Conservation (phyloP, 1,139 yeast genomes). For the Candida anutae region DNA sequence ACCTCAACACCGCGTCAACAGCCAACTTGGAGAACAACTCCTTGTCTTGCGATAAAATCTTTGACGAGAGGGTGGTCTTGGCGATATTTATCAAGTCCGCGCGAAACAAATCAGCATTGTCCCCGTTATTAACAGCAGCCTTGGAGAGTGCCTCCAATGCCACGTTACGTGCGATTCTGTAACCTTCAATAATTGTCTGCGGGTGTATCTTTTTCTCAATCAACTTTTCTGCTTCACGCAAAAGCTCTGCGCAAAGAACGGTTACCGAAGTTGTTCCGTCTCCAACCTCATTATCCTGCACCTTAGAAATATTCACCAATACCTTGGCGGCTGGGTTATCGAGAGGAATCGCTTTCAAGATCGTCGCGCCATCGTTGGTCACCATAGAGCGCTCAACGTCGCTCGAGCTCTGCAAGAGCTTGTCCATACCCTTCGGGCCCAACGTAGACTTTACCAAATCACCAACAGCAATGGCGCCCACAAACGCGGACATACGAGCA, state of each 20-base stretch:
- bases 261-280: conserved; percentile 99
- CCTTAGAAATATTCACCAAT: conserved; percentile 88
- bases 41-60: conserved; percentile 90
- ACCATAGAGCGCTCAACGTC: conserved; percentile 66
- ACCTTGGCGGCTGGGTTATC: conserved; percentile 99
- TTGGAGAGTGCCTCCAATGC: conserved; percentile 76
- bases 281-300: conserved; percentile 98
- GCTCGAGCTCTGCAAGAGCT: conserved; percentile 80
- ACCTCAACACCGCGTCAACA: conserved; percentile 87
- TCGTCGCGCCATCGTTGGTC: conserved; percentile 98
- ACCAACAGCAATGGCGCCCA: conserved; percentile 98
- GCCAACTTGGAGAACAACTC: conserved; percentile 84
- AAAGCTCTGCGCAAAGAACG: conserved; percentile 76
- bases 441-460: conserved; percentile 92
- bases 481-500: conserved; percentile 94
- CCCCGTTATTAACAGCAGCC: conserved; percentile 69
- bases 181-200: conserved; percentile 95
- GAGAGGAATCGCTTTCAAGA: conserved; percentile 85
- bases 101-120: conserved; percentile 56
- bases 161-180: conserved; percentile 75
- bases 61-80: conserved; percentile 87
- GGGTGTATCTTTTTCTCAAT: conserved; percentile 94
- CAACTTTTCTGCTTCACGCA: conserved; percentile 91
- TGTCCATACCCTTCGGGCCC: conserved; percentile 99
- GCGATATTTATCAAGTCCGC: conserved; percentile 81